Evolutionary conservation across 2,329 filamentous ascomycete species (phyloP).

Genomic region (Aphanocladium album): DNA sequence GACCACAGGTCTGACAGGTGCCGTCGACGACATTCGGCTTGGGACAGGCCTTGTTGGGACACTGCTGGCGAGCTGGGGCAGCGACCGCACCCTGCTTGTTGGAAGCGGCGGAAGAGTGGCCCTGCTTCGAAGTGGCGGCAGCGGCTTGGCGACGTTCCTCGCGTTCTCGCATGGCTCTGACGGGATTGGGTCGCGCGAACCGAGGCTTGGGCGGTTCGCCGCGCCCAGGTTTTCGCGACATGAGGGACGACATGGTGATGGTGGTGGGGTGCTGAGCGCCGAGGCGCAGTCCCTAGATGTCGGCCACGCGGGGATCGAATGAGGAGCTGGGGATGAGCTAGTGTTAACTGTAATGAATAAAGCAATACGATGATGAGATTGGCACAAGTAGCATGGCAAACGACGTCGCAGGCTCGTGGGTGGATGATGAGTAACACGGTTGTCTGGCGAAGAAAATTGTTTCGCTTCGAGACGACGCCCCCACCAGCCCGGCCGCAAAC

Average conservation of each 20-base stretch:
- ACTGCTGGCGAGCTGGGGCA: slow-evolving; percentile 37
- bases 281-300: not conserved
- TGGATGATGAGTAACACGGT: not conserved
- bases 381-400: not conserved
- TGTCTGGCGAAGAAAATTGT: slow-evolving; percentile 10
- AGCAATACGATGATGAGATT: not conserved
- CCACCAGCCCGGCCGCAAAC: not conserved
- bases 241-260: slow-evolving; percentile 41
- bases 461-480: not conserved
- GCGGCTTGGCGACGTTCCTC: slow-evolving; percentile 40
- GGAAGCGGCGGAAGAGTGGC: slow-evolving; percentile 23
- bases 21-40: slow-evolving; percentile 59
- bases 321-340: not conserved
- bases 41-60: slow-evolving; percentile 56
- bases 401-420: not conserved
- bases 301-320: not conserved
- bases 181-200: slow-evolving; percentile 41
- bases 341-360: not conserved
- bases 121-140: slow-evolving; percentile 23
- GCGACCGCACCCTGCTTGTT: slow-evolving; percentile 28
- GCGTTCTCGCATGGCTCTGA: slow-evolving; percentile 48
- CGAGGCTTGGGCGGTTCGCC: slow-evolving; percentile 31
- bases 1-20: slow-evolving; percentile 79
- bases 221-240: slow-evolving; percentile 33
- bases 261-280: not conserved